Base-by-base conservation (phyloP, 2,329 filamentous ascomycete species). In the Chaetomiaceae sp. region DNA sequence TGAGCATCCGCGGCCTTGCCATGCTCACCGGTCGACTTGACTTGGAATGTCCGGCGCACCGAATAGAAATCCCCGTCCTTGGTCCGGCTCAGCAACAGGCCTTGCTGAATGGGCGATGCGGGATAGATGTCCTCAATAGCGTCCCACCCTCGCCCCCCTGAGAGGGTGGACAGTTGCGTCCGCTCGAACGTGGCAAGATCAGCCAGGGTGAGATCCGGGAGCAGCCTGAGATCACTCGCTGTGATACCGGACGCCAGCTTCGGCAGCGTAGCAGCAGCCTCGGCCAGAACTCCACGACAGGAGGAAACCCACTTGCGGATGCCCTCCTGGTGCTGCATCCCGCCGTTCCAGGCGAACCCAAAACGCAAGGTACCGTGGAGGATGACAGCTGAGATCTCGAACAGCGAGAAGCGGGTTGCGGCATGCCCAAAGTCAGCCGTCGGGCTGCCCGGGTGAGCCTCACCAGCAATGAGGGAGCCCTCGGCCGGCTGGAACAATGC, bases 311-410 rank as follows among this genome's bases (percentile, higher is more conserved):
- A 78, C 14, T 61, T 33, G 8, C 64, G 63, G 16, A 79, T 74
- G 0, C 62, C 61, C 2, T 67, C 60, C 52, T 77, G 74, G 55
- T 77, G 73, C 9, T 63, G 61, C 73, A 78, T 77, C 27, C 69
- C 63, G 13, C 68, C 67, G 58, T 78, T 79, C 64, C 75, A 78
- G 0, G 75, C 74, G 60, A 79, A 79, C 0, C 71, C 72, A 47
- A 79, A 74, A 8, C 73, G 71, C 21, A 79, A 66, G 13, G 64
- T 65, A 0, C 73, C 75, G 46, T 71, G 68, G 13, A 73, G 72
- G 3, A 77, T 69, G 48, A 76, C 72, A 1, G 76, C 76, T 0
- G 75, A 75, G 33, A 79, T 75, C 55, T 80, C 77, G 52, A 80
- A 75, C 0, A 80, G 66, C 4, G 71, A 73, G 55, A 61, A 63